A percentile compares a stretch with the other conserved stretches of the same genome.
Evolutionary conservation across 352 stramenopile species (phyloP).

Genomic region (Globisporangium ultimum): DNA sequence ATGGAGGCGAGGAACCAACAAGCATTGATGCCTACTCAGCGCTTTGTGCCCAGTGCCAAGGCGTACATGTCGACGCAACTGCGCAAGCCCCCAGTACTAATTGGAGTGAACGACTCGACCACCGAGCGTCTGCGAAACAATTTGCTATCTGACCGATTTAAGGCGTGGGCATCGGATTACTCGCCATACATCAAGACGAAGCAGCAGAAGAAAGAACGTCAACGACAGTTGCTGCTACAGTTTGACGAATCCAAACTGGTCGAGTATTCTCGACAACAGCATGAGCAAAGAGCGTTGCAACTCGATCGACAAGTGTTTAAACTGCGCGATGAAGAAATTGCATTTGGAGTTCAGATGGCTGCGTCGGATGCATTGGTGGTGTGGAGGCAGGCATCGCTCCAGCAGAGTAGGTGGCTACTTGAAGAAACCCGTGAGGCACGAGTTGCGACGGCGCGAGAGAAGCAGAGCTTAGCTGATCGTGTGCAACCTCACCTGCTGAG

Average conservation of each 20-base stretch:
- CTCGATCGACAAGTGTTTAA: not conserved
- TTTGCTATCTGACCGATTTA: slow-evolving; percentile 40
- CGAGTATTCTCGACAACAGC: slow-evolving; percentile 13
- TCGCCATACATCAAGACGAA: slow-evolving; percentile 29
- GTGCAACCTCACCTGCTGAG: slow-evolving; percentile 39
- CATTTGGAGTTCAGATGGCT: slow-evolving; percentile 42
- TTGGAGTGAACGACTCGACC: slow-evolving; percentile 40
- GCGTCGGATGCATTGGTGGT: slow-evolving; percentile 43
- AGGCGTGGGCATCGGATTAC: slow-evolving; percentile 43
- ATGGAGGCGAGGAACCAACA: slow-evolving; percentile 20
- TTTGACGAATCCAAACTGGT: slow-evolving; percentile 39
- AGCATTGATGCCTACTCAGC: slow-evolving; percentile 21
- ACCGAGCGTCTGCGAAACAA: slow-evolving; percentile 29
- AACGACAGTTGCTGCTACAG: slow-evolving; percentile 36
- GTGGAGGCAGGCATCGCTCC: slow-evolving; percentile 34
- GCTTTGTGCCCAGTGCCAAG: slow-evolving; percentile 33
- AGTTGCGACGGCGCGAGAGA: slow-evolving; percentile 27
- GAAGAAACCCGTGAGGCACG: slow-evolving; percentile 15
- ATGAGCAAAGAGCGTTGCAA: slow-evolving; percentile 15
- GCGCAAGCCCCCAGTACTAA: slow-evolving; percentile 13
- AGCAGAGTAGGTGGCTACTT: slow-evolving; percentile 23
- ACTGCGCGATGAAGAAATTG: slow-evolving; percentile 37
- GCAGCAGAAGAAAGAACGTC: slow-evolving; percentile 31
- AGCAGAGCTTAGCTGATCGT: slow-evolving; percentile 29
- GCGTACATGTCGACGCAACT: slow-evolving; percentile 24